Evolutionary conservation across 202 grass and related monocot species (phyloP).

Genomic region (Panicum hallii): DNA sequence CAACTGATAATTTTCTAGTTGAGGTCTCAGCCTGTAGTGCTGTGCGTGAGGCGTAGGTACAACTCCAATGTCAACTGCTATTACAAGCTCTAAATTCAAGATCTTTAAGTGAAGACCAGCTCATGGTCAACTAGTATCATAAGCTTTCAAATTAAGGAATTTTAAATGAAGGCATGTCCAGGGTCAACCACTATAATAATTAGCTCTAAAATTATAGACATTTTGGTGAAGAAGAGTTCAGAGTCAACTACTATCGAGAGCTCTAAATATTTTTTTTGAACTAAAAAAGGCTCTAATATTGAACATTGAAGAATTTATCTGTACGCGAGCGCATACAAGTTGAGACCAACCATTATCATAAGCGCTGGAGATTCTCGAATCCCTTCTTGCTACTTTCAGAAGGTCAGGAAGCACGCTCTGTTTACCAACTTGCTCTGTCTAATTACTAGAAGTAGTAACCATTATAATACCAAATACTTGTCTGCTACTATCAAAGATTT

Average conservation of each 20-base stretch:
- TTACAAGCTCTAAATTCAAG: background rate
- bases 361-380: too few species aligned
- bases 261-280: too few species aligned
- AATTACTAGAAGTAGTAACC: background rate
- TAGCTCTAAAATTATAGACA: background rate
- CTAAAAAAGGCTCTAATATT: background rate
- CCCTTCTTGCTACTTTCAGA: background rate
- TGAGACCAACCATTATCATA: background rate
- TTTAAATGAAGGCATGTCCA: background rate
- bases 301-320: background rate
- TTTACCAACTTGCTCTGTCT: background rate
- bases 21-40: background rate
- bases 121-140: background rate
- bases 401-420: constrained; percentile 1
- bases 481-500: too few species aligned
- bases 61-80: background rate
- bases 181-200: constrained; percentile 17
- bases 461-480: background rate
- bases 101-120: background rate
- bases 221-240: background rate
- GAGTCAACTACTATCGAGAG: background rate
- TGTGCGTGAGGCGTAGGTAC: background rate
- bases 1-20: background rate
- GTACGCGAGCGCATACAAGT: background rate
- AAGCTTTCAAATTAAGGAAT: background rate